Evolutionary conservation across 768 basidiomycete species (phyloP), one percentile per base, ranked within the genome.

Genomic region (Collybia mongolica): DNA sequence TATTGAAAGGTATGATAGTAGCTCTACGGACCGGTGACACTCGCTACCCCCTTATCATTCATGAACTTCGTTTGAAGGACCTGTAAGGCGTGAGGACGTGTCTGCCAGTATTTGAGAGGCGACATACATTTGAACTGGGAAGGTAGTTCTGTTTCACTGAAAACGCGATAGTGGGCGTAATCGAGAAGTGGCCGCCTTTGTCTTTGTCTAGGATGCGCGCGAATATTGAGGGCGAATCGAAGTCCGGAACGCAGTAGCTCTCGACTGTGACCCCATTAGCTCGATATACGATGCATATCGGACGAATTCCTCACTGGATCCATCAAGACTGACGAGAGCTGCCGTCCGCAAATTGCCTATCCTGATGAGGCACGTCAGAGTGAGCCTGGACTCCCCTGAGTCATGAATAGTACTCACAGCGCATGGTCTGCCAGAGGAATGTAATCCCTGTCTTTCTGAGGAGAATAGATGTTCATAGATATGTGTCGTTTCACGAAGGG

Each of bases 121-220:
- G 6, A 64, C 75, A 49, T 56, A 91, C 88, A 71, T 90, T 92
- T 3, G 88, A 91, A 53, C 81, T 88, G 0, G 91, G 88, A 11
- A 91, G 73, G 63, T 92, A 92, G 54, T 84, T 88, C 61, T 93
- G 90, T 65, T 90, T 93, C 9, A 86, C 84, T 7, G 79, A 75
- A 60, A 86, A 89, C 0, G 82, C 73, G 22, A 80, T 72, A 1
- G 77, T 80, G 0, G 91, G 92, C n/a, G 77, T 82, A 61, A 96
- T 84, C 7, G 88, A 90, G 67, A 95, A 96, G 65, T 97, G 94
- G 0, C 94, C 94, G 19, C 94, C 94, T 78, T 90, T 91, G 65
- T 91, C 71, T 60, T 91, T 91, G 73, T 93, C 90, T 5, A 93
- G 76, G 57, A 93, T 90, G 6, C 93, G 82, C 6, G 93, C 93